Base-by-base conservation (phyloP, 2,329 filamentous ascomycete species). In the Fusarium temperatum region DNA sequence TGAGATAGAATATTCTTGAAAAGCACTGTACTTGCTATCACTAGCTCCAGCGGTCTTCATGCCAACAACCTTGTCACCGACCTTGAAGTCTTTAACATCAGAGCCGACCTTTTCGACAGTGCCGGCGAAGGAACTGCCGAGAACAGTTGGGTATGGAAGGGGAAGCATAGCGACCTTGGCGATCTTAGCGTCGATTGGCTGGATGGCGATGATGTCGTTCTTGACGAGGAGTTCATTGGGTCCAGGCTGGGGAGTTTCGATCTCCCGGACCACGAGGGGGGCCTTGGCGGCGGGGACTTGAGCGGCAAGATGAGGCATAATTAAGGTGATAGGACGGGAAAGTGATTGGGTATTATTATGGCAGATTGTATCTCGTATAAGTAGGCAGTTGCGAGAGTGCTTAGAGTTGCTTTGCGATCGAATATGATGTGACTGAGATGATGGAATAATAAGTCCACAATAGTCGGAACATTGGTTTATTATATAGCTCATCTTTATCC, bases 151-250 rank as follows among this genome's bases (percentile, higher is more conserved):
- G 41, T 75, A 75, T 1, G 59, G 41, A 3, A 75, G 39, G 3
- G 72, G 73, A 20, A 75, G 66, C 69, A 75, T 75, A 3, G 73
- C 73, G 3, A 75, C 68, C 20, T 63, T 70, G 18, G 73, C 73
- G 2, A 75, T 75, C 41, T 75, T 75, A n/a, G 73, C 69, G 24
- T 75, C 73, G 22, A 75, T 35, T 9, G 73, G 73, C 26, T 75
- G 72, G 22, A 75, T 53, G 5, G 73, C 73, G 20, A 75, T 73
- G 38, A 68, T 60, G 9, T 73, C 56, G 56, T 73, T 75, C 28
- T 75, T 75, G 35, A 75, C 61, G 15, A 75, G 73, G 10, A 75
- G 41, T 28, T 75, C 73, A 24, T 68, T 45, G 8, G 66, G 69
- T n/a, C 72, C 73, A 18, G 69, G 73, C 18, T 73, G 36, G 8